Evolutionary conservation across 176 grass and related monocot genomes (phyloP), one percentile per base, ranked within the genome.

Genomic region (Oryza glaberrima): DNA sequence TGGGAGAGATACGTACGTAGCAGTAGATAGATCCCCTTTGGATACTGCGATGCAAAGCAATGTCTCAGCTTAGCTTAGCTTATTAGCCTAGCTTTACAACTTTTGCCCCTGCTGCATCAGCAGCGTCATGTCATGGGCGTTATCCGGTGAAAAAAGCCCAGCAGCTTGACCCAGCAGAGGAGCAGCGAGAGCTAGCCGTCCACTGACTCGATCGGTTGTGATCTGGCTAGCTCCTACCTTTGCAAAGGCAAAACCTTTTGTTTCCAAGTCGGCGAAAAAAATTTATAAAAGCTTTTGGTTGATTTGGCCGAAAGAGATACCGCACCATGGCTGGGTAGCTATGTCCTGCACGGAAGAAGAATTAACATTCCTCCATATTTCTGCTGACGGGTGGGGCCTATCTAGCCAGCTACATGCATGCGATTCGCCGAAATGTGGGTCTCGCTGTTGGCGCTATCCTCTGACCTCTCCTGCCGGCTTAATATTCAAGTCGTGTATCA

Each of bases 101-200:
- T 32, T 20, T 56, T 56, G 25, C 26, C 16, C 32, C 32, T 74
- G 17, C 68, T 38, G 54, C 19, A 5, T 56, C 1, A 58, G 17
- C 54, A 6, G 14, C 52, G 52, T 20, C 52, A 58, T 9, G 48
- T 56, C 78, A 87, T 67, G 64, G 76, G 72, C 71, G 64, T 76
- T 87, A 87, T 82, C 85, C 85, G 46, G 64, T 28, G 34, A 58
- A 87, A 87, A 58, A 9, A 32, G 6, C 51, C 51, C 0, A 75
- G 77, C 60, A 32, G 35, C 35, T 36, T 36, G 35, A 36, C 35
- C 35, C 35, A 36, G 0, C 35, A 36, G 35, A 36, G 35, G 35
- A 36, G 35, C 35, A 32, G 30, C 30, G 30, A 32, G 35, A 36
- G 35, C 35, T 36, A 36, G 60, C 69, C 77, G 30, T 61, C 54